Evolutionary conservation across 2,329 filamentous ascomycete species (phyloP).

Genomic region (Colletotrichum eremochloae): DNA sequence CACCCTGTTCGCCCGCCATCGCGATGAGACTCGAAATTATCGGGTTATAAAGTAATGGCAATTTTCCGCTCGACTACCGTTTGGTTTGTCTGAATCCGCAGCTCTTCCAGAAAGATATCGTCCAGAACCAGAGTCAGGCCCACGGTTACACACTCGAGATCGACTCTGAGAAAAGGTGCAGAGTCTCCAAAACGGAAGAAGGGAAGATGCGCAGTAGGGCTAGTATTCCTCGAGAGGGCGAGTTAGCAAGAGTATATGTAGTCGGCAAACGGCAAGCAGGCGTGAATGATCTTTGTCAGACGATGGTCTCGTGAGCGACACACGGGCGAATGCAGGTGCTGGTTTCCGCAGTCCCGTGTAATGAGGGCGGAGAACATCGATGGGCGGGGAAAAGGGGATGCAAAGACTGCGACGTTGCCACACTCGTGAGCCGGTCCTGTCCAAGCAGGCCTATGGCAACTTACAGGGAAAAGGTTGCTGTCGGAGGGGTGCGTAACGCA

Average conservation of each 20-base stretch:
- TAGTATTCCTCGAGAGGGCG: slow-evolving; percentile 15
- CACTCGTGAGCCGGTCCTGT: slow-evolving; percentile 1
- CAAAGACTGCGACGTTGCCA: slow-evolving; percentile 21
- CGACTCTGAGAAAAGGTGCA: slow-evolving; percentile 2
- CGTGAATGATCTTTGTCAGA: slow-evolving; percentile 24
- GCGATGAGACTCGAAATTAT: neutral
- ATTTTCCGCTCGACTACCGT: neutral
- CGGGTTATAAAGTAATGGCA: neutral
- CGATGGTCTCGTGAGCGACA: slow-evolving; percentile 40
- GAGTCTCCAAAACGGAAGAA: neutral
- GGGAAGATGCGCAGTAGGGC: slow-evolving; percentile 8
- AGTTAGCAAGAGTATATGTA: slow-evolving; percentile 42
- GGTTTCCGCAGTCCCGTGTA: slow-evolving; percentile 26
- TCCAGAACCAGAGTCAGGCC: slow-evolving; percentile 5
- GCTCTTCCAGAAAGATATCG: slow-evolving; percentile 1
- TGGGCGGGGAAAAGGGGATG: slow-evolving; percentile 4
- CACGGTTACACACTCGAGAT: slow-evolving; percentile 27
- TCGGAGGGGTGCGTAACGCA: slow-evolving; percentile 20
- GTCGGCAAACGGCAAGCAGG: slow-evolving; percentile 31
- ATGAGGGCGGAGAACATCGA: slow-evolving; percentile 9
- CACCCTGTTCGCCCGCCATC: slow-evolving; percentile 63
- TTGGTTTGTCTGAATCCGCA: neutral
- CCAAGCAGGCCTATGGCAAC: slow-evolving; percentile 26
- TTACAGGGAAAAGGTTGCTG: slow-evolving; percentile 25
- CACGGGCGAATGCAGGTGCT: slow-evolving; percentile 34